Evolutionary conservation across 2,329 filamentous ascomycete genomes (phyloP), one percentile per base, ranked within the genome.

Genomic region (Penicillium brevicompactum): DNA sequence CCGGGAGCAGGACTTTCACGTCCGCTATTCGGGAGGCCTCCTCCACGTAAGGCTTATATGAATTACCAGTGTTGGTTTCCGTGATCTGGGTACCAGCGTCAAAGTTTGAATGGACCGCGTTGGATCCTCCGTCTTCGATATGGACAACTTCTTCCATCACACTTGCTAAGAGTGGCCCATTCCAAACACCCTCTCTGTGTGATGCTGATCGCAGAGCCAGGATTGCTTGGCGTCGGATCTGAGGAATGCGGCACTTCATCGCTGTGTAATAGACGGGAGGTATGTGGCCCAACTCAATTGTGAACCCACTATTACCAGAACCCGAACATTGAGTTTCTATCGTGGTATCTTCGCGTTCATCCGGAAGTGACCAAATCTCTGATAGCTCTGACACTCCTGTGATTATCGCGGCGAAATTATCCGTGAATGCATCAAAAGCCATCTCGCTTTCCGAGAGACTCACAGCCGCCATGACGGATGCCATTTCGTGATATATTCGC

Each of bases 401-500:
- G 8, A 68, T 46, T 6, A 68, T 61, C 1, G 49, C 34, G 16
- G 60, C 13, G 52, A 73, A 68, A 2, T 42, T 42, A 5, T 53
- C 24, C 1, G 63, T 65, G 32, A 69, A 56, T 0, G 44, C 11
- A 42, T 71, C 70, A 38, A 65, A 72, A 0, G 55, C 46, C 30
- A 56, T 56, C 51, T 72, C 63, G 9, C 73, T 65, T 13, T 49
- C 38, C 0, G 40, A 70, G 62, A 64, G 49, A n/a, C 51, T 53
- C 11, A 53, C 57, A 10, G 44, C 57, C 4, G 66, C 66, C 72
- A 81, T 79, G 51, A 83, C 76, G 4, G 59, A 64, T 0, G 74
- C 71, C 75, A 82, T 74, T 49, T 65, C 69, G 58, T 81, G 69
- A 53, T 80, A 77, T 2, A 71, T 53, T 3, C 50, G 56, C 0